phyloP scores from a whole-genome alignment of 495 filamentous ascomycete genomes.

The Aspergillus coremiiformis region DNA sequence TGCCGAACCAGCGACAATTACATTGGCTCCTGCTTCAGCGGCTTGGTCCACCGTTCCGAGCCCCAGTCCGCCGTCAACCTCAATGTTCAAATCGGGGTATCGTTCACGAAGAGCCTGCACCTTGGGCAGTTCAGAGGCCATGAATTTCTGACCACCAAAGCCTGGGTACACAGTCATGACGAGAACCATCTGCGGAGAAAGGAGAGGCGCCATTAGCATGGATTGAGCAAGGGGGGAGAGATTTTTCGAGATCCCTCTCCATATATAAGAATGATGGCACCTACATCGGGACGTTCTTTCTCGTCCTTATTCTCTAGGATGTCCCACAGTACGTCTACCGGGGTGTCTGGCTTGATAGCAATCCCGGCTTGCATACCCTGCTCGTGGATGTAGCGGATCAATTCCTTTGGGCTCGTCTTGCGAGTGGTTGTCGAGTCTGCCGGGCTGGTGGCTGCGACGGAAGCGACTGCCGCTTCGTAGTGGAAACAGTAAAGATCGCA shows the following conservation, averaged over 20 bases:
- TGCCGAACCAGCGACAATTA: constrained; percentile 96
- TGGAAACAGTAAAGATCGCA: constrained; percentile 99
- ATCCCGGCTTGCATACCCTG: constrained; percentile 85
- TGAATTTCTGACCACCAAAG: constrained; percentile 98
- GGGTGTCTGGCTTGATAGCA: constrained; percentile 89
- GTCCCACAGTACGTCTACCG: constrained; percentile 84
- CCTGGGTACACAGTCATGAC: constrained; percentile 98
- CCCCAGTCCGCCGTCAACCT: constrained; percentile 90
- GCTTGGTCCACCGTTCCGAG: constrained; percentile 87
- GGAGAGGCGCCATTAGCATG: constrained; percentile 5
- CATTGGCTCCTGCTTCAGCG: constrained; percentile 92
- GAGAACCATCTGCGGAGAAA: constrained; percentile 72
- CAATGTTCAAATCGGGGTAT: constrained; percentile 90
- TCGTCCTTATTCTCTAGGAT: constrained; percentile 64
- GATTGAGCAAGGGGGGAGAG: neutral
- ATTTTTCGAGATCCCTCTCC: neutral
- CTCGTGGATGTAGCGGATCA: constrained; percentile 86
- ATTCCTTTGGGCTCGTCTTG: constrained; percentile 69
- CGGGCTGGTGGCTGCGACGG: constrained; percentile 74
- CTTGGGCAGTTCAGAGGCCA: constrained; percentile 90
- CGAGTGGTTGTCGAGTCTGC: constrained; percentile 53
- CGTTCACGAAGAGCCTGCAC: constrained; percentile 71
- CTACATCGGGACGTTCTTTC: constrained; percentile 82
- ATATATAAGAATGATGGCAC: constrained; percentile 21
- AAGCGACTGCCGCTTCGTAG: constrained; percentile 89